Base-by-base conservation (phyloP, 805 yeast genomes). In the Spathaspora hagerdaliae region DNA sequence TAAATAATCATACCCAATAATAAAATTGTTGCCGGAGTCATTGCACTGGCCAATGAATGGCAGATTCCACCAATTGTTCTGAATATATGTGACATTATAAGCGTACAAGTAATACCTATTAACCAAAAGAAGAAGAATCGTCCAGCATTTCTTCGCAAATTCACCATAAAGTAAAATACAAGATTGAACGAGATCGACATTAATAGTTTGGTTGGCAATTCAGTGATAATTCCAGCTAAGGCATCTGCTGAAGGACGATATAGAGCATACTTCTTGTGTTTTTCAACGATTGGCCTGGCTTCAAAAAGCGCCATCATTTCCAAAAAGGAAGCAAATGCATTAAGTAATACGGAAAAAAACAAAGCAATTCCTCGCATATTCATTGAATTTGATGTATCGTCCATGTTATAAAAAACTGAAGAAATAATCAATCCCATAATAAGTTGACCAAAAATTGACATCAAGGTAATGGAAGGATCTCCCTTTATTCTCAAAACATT, bases 211-310 rank as follows among this genome's bases (percentile, higher is more conserved):
- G 79, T 70, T 3, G 92, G 91, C 48, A 86, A 61, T 42, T 80
- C 83, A 3, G 87, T 74, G 4, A 83, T 48, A 39, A 81, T 69
- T 5, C 80, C 69, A 0, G 88, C 83, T 5, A 86, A 53, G 1
- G 88, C 85, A 56, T 85, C 92, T 3, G 87, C 81, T 11, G 88
- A 75, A 2, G 91, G 90, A 47, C 82, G 81, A 59, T 84, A 87
- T 47, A 86, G 74, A 0, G 88, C 81, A 54, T 83, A 87, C 40
- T 76, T 74, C 56, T 82, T 81, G 59, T 87, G 95, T 56, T 87
- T 86, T 54, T 77, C 78, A 26, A 84, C 74, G 50, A 87, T 79
- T 27, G 84, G 80, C 65, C 85, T 78, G 45, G 77, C 77, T 48
- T 78, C 78, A 54, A 79, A 83, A 45, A 82, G 65, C 7, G 76